Percentiles rank a stretch among this genome's conserved stretches.
Conservation (phyloP, 2,329 filamentous ascomycete genomes). For the Orbilia ellipsospora region DNA sequence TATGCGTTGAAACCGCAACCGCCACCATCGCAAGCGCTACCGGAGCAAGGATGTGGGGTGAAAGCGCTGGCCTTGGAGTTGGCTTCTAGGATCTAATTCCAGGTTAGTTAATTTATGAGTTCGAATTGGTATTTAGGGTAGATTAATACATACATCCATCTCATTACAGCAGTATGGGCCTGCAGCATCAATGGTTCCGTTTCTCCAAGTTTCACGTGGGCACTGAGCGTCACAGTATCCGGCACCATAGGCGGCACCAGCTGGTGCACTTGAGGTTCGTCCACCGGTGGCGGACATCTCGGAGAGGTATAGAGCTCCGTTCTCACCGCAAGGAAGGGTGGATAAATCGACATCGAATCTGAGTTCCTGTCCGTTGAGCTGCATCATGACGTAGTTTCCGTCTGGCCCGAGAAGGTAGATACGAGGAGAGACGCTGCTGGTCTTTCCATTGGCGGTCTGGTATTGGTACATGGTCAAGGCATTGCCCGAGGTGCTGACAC, state of each 20-base stretch:
- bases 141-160: slow-evolving; percentile 64
- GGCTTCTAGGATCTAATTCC: slow-evolving; percentile 55
- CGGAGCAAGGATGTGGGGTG: slow-evolving; percentile 56
- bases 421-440: slow-evolving; percentile 62
- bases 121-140: no score
- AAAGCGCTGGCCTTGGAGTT: slow-evolving; percentile 55
- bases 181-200: slow-evolving; percentile 62
- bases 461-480: slow-evolving; percentile 55
- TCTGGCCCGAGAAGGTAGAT: slow-evolving; percentile 64
- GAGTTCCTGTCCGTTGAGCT: slow-evolving; percentile 64
- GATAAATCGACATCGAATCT: slow-evolving; percentile 65
- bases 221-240: slow-evolving; percentile 66
- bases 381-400: slow-evolving; percentile 64
- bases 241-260: slow-evolving; percentile 66
- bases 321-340: slow-evolving; percentile 63
- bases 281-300: slow-evolving; percentile 62
- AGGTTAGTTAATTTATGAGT: background rate
- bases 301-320: slow-evolving; percentile 62
- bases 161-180: slow-evolving; percentile 67
- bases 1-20: slow-evolving; percentile 56
- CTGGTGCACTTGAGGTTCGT: slow-evolving; percentile 60
- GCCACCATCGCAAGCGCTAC: slow-evolving; percentile 31
- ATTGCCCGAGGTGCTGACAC: slow-evolving; percentile 57
- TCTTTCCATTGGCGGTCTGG: slow-evolving; percentile 20
- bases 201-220: slow-evolving; percentile 61